phyloP scores from a whole-genome alignment of 2,329 filamentous ascomycete genomes.

The Lizonia empirigonia region DNA sequence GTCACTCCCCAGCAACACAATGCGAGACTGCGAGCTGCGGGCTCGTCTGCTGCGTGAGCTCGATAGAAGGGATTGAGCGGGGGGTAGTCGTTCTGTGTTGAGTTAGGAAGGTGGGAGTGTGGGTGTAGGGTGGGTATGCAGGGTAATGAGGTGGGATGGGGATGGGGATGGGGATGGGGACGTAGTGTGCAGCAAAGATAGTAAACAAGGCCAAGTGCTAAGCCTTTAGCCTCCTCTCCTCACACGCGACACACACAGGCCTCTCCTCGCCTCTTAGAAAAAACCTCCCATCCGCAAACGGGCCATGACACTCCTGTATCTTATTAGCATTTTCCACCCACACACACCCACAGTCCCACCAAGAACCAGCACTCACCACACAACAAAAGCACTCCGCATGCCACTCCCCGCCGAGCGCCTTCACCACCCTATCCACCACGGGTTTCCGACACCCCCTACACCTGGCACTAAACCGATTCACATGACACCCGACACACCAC shows the following conservation, averaged over 20 bases:
- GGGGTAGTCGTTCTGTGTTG: no score
- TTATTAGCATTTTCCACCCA: constrained; percentile 11
- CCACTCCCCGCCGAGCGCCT: constrained; percentile 90
- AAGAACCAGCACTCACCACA: constrained; percentile 51
- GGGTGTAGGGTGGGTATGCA: no score
- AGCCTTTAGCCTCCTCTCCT: constrained; percentile 67
- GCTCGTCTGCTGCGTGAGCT: no score
- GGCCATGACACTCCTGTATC: constrained; percentile 61
- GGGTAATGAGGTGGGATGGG: no score
- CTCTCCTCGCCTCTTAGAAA: constrained; percentile 65
- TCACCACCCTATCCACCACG: constrained; percentile 87
- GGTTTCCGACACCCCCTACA: constrained; percentile 83
- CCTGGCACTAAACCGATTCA: constrained; percentile 85
- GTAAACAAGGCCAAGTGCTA: no score
- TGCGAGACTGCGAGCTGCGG: no score
- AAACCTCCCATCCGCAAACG: constrained; percentile 67
- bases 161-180: no score
- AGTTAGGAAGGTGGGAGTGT: no score
- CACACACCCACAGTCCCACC: background rate
- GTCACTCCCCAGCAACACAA: no score
- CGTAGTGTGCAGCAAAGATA: no score
- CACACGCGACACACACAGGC: constrained; percentile 67
- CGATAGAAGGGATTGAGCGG: no score
- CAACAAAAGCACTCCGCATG: constrained; percentile 92
- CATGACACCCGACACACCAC: constrained; percentile 94